These are phyloP conservation scores for Boletellus ananiceps DNA, from an alignment of 768 basidiomycete genomes.

Conservation along the genomic window DNA sequence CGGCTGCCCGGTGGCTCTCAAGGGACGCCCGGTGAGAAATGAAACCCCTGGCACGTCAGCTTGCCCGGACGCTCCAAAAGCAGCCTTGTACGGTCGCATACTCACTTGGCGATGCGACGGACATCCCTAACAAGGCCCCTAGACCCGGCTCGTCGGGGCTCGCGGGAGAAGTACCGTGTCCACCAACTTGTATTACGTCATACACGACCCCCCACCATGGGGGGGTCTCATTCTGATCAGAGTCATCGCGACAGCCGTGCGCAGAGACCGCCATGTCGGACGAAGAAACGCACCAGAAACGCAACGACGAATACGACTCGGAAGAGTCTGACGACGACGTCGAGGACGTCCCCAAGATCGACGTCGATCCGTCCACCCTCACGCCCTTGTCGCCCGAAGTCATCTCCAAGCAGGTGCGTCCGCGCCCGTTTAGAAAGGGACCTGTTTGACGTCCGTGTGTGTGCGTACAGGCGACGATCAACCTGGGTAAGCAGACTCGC, in stretches of 20 bases:
- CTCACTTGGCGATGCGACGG: no score
- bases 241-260: slow-evolving; percentile 8
- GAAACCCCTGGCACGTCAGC: no score
- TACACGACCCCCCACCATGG: neutral
- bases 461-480: slow-evolving; percentile 80
- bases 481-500: slow-evolving; percentile 55
- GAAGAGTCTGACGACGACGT: slow-evolving; percentile 58
- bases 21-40: no score
- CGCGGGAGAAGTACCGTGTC: neutral
- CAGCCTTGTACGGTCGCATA: no score
- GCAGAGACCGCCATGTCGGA: slow-evolving; percentile 53
- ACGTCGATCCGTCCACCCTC: slow-evolving; percentile 77
- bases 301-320: slow-evolving; percentile 63
- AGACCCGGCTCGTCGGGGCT: no score
- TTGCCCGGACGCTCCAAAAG: no score
- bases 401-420: slow-evolving; percentile 84
- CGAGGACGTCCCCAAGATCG: slow-evolving; percentile 57
- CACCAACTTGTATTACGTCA: neutral
- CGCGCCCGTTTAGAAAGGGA: neutral
- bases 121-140: no score
- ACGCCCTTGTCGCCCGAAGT: slow-evolving; percentile 88
- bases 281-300: slow-evolving; percentile 64
- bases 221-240: slow-evolving; percentile 15
- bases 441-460: slow-evolving; percentile 3
- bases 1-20: no score